phyloP scores from a whole-genome alignment of 73 alveolate genomes.

The Paramecium sonneborni region DNA sequence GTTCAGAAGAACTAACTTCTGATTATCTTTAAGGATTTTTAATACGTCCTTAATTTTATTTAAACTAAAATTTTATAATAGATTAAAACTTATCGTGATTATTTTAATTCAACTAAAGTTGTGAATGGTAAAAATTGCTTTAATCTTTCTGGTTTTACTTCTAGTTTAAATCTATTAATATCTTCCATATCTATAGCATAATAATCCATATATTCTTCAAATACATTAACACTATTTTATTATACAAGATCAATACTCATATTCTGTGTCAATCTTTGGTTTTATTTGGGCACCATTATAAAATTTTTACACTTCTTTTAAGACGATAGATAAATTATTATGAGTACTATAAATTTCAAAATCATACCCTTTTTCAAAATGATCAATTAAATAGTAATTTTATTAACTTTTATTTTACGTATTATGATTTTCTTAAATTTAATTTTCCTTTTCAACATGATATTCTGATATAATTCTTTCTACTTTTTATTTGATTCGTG shows the following conservation, averaged over 20 bases:
- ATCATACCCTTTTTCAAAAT: neutral
- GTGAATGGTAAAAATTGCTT: neutral
- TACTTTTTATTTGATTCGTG: neutral
- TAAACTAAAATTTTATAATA: neutral
- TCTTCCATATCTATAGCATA: neutral
- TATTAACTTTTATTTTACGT: neutral
- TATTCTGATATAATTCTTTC: neutral
- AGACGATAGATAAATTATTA: conserved; percentile 18
- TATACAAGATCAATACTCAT: neutral
- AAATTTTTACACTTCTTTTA: conserved; percentile 10
- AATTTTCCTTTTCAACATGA: neutral
- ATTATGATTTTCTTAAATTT: neutral
- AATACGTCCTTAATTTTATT: neutral
- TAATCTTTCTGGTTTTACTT: neutral
- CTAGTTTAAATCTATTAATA: neutral
- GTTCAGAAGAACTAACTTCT: neutral
- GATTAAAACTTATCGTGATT: neutral
- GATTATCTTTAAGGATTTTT: neutral
- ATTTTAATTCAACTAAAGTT: neutral
- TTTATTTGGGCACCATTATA: neutral
- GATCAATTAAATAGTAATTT: neutral
- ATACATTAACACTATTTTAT: neutral
- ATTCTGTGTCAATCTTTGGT: conserved; percentile 54
- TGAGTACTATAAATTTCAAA: neutral
- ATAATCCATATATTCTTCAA: neutral